phyloP scores from a whole-genome alignment of 2,329 filamentous ascomycete species.

The Magnaporthales sp. region DNA sequence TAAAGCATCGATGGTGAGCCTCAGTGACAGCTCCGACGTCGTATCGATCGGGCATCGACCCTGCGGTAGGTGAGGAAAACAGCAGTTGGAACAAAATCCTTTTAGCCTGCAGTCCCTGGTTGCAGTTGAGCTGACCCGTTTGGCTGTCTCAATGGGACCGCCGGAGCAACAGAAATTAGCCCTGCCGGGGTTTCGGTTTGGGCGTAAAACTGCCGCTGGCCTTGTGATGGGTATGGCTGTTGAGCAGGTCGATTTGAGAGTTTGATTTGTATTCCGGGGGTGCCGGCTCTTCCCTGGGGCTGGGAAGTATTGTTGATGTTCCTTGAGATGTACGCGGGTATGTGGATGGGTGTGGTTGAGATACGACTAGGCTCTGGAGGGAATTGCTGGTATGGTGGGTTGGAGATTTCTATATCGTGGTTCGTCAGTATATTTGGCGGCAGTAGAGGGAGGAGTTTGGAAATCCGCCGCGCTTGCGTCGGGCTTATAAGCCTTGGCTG shows the following conservation, averaged over 20 bases:
- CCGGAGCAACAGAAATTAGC: no score
- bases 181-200: not conserved
- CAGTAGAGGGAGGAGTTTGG: not conserved
- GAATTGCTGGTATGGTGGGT: not conserved
- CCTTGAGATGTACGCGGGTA: not conserved
- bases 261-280: slow-evolving; percentile 1
- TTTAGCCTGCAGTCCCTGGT: not conserved
- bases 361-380: not conserved
- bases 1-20: slow-evolving; percentile 20
- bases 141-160: no score
- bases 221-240: not conserved
- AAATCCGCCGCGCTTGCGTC: not conserved
- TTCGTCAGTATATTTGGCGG: not conserved
- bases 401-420: not conserved
- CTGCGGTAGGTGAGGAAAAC: not conserved
- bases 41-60: not conserved
- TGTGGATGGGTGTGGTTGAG: not conserved
- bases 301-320: not conserved
- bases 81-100: not conserved
- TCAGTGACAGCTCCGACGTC: slow-evolving; percentile 16
- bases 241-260: not conserved
- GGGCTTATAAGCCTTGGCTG: not conserved
- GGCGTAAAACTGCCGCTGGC: not conserved
- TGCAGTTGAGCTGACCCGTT: no score
- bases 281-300: not conserved